phyloP scores from a whole-genome alignment of 2,329 filamentous ascomycete species.

The Bipolaris victoriae region DNA sequence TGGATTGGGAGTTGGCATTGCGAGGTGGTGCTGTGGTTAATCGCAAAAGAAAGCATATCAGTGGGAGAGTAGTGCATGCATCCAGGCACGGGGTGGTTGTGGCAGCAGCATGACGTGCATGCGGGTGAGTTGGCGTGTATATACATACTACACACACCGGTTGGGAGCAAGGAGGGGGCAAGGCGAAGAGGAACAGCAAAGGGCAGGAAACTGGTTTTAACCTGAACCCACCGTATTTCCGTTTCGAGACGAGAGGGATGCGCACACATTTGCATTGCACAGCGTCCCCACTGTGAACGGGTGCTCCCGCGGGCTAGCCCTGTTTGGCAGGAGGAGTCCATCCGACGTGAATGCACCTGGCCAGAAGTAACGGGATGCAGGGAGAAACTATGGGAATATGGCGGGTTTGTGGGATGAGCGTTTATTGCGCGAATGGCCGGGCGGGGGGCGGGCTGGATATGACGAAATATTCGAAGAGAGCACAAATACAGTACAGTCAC shows the following conservation, averaged over 20 bases:
- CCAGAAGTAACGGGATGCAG: not conserved
- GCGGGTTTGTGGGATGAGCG: not conserved
- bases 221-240: not conserved
- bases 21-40: not conserved
- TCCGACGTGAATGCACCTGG: not conserved
- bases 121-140: not conserved
- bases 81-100: not conserved
- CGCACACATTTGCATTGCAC: conserved; percentile 3
- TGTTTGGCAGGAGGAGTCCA: conserved; percentile 4
- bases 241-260: conserved; percentile 18
- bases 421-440: not conserved
- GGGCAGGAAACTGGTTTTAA: not conserved
- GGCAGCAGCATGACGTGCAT: not conserved
- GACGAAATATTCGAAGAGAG: not conserved
- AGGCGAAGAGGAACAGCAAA: no score
- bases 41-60: not conserved
- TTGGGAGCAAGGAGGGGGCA: no score
- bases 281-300: conserved; percentile 21
- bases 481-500: conserved; percentile 1
- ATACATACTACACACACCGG: no score
- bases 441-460: not conserved
- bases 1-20: not conserved
- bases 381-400: not conserved
- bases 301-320: conserved; percentile 32
- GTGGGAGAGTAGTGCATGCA: not conserved